These are phyloP conservation scores for Lippia alba DNA, from an alignment of 305 asterid species.

Conservation along the genomic window DNA sequence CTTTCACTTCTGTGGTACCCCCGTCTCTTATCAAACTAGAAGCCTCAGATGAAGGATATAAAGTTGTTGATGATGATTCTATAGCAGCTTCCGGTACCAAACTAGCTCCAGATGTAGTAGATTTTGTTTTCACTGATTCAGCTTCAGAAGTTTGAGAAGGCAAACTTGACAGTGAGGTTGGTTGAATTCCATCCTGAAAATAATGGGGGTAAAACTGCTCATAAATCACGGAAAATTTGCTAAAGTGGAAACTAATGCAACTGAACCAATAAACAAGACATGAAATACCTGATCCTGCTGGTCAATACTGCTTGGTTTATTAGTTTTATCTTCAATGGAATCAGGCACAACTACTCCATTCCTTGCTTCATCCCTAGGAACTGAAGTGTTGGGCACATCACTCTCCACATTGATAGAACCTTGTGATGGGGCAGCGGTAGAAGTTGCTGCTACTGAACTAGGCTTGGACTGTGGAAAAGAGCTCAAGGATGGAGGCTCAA, in stretches of 20 bases:
- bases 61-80: constrained; percentile 35
- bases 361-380: constrained; percentile 37
- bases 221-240: constrained; percentile 26
- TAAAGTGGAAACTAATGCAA: constrained; percentile 13
- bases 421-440: constrained; percentile 37
- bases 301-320: constrained; percentile 32
- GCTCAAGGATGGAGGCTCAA: constrained; percentile 43
- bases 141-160: constrained; percentile 37
- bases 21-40: constrained; percentile 29
- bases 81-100: constrained; percentile 35
- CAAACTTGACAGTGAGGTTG: constrained; percentile 35
- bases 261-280: constrained; percentile 29
- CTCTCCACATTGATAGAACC: constrained; percentile 41
- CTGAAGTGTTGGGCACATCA: constrained; percentile 29
- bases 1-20: constrained; percentile 30
- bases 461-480: constrained; percentile 48
- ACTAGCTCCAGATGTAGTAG: constrained; percentile 31
- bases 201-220: constrained; percentile 9
- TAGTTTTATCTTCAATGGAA: constrained; percentile 37
- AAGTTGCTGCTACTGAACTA: constrained; percentile 38
- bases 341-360: constrained; percentile 38
- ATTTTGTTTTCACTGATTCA: constrained; percentile 39
- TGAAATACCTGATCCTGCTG: constrained; percentile 50
- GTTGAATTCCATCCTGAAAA: constrained; percentile 44
- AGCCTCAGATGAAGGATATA: constrained; percentile 34